Base-by-base conservation (phyloP, 2,329 filamentous ascomycete species). In the Penicillium hesseltinei region DNA sequence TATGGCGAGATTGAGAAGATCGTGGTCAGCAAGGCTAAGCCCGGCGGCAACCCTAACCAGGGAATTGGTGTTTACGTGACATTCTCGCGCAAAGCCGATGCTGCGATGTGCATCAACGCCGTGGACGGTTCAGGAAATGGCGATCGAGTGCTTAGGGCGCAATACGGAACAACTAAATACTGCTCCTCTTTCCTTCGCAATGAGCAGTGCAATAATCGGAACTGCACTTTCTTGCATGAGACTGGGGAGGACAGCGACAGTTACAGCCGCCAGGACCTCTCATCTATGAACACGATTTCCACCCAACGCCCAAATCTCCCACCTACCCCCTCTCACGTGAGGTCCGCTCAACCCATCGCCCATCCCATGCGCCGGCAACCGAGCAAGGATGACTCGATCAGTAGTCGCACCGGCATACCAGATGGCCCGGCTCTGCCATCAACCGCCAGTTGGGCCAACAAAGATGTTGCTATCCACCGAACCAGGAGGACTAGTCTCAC, bases 1-100 rank as follows among this genome's bases (percentile, higher is more conserved):
- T 99, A 99, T 72, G 94, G 94, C 66, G 94, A 93, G 71, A 99
- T 99, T 66, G 89, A 96, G 71, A 99, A 99, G 76, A 97, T 99
- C 56, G 96, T 96, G 54, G 96, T 99, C 64, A 97, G 92, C 81
- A 97, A 96, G 74, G 86, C 92, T 40, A 96, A 96, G 75, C 91
- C 93, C 61, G 81, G 82, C 45, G 80, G 82, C 35, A 80, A 83
- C 55, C 80, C 82, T 54, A 90, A 91, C 64, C 90, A 94, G 67
- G 95, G 92, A 0, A 88, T 99, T 5, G 94, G 94, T 46, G 93
- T 99, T 50, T 99, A 99, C 71, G 94, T 99, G n/a, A 99, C 94
- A 0, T 99, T 97, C 73, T 89, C 94, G 65, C 88, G 85, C 62
- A 96, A 96, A 72, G 87, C 91, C 63, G 94, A 97, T 75, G 94